phyloP scores from a whole-genome alignment of 176 grass and related monocot genomes.

The Phragmites australis region DNA sequence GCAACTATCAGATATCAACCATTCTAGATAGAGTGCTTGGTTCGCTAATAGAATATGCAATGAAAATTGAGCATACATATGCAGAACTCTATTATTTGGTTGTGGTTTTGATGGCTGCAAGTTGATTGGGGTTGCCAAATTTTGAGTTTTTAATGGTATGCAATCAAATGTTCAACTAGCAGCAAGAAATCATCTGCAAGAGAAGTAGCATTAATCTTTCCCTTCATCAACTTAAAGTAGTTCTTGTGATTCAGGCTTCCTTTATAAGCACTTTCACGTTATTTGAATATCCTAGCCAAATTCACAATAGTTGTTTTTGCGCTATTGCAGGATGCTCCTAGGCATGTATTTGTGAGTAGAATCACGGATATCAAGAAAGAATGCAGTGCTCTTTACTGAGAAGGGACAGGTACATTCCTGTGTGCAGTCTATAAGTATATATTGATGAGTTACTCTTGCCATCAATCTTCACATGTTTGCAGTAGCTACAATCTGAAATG shows the following conservation, averaged over 20 bases:
- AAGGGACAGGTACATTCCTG: slow-evolving; percentile 75
- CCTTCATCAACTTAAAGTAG: background rate
- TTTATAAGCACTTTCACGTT: background rate
- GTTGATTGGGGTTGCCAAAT: slow-evolving; percentile 7
- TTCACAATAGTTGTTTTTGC: slow-evolving; percentile 32
- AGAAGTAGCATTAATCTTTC: slow-evolving; percentile 22
- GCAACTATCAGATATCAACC: background rate
- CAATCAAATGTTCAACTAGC: slow-evolving; percentile 25
- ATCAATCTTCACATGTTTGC: slow-evolving; percentile 15
- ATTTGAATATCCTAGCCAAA: slow-evolving; percentile 3
- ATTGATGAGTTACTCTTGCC: background rate
- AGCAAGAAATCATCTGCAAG: background rate
- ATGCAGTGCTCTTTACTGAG: slow-evolving; percentile 93
- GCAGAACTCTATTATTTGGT: slow-evolving; percentile 27
- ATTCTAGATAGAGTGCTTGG: background rate
- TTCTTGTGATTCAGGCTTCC: slow-evolving; percentile 3
- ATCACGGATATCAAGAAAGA: slow-evolving; percentile 88
- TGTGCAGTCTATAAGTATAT: slow-evolving; percentile 8
- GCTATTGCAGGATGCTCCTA: slow-evolving; percentile 76
- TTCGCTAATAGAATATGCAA: slow-evolving; percentile 10
- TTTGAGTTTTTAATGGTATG: slow-evolving; percentile 9
- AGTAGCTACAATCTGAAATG: slow-evolving; percentile 16
- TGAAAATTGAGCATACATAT: background rate
- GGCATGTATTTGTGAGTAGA: slow-evolving; percentile 91
- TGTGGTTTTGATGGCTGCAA: slow-evolving; percentile 14